Evolutionary conservation across 2,329 filamentous ascomycete genomes (phyloP).

Genomic region (Diaporthe nobilis): DNA sequence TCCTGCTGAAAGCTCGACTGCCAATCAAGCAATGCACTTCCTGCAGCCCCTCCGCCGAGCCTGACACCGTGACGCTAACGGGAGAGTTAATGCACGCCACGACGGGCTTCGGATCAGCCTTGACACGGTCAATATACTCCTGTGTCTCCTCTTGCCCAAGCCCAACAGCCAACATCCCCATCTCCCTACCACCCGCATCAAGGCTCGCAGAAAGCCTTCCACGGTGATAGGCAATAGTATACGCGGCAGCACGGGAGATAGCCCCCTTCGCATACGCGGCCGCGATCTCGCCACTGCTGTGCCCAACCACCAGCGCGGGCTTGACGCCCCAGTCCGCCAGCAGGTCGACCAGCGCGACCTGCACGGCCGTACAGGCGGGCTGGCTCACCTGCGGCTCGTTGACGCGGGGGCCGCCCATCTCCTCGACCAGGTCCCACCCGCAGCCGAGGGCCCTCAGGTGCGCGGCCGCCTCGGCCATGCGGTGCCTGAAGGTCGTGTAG

Average conservation of each 20-base stretch:
- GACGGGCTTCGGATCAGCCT: conserved; percentile 1
- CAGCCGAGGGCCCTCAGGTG: conserved; percentile 46
- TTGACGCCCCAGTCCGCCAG: conserved; percentile 44
- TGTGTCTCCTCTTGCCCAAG: not conserved
- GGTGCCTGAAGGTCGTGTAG: conserved; percentile 43
- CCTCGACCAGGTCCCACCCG: conserved; percentile 48
- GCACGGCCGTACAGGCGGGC: conserved; percentile 52
- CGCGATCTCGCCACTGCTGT: conserved; percentile 48
- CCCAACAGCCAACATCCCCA: conserved; percentile 35
- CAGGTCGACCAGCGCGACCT: conserved; percentile 52
- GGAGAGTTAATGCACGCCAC: conserved; percentile 44
- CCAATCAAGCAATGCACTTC: conserved; percentile 41
- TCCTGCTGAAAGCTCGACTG: conserved; percentile 47
- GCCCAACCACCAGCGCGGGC: conserved; percentile 43
- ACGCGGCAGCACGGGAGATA: conserved; percentile 41
- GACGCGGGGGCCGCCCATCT: conserved; percentile 47
- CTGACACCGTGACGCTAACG: conserved; percentile 52
- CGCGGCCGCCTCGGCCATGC: conserved; percentile 44
- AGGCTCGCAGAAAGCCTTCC: conserved; percentile 35
- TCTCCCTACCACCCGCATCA: conserved; percentile 34
- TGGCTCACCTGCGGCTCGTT: conserved; percentile 48
- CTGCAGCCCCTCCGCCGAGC: conserved; percentile 46
- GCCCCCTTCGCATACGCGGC: conserved; percentile 45
- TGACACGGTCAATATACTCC: conserved; percentile 19
- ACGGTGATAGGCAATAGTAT: conserved; percentile 44